These are phyloP conservation scores for Coleophoma cylindrospora DNA, from an alignment of 2,329 filamentous ascomycete genomes.

Conservation along the genomic window DNA sequence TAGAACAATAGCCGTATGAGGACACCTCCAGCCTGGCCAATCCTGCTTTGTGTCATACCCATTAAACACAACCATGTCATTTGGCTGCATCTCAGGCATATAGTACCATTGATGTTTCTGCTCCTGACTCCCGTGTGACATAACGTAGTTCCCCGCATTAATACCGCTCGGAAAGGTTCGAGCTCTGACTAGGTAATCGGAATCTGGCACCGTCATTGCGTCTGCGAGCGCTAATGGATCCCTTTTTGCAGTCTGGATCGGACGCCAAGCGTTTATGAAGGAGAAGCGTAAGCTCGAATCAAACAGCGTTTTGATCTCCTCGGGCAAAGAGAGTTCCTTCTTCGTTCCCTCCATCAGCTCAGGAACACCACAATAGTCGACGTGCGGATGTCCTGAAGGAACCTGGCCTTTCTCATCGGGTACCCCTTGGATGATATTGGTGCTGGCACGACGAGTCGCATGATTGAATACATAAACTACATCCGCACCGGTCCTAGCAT, in stretches of 20 bases:
- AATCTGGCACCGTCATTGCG: constrained; percentile 1
- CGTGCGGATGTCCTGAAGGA: constrained; percentile 3
- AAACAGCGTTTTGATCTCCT: neutral
- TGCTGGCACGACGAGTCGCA: neutral
- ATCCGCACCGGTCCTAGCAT: neutral
- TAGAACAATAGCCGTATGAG: constrained; percentile 1
- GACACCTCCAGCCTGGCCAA: constrained; percentile 2
- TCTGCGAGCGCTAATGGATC: constrained; percentile 1
- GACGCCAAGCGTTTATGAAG: constrained; percentile 1
- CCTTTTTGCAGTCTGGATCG: neutral
- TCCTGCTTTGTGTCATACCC: constrained; percentile 2
- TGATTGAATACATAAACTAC: constrained; percentile 2
- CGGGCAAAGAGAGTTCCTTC: neutral
- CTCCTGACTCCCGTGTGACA: neutral
- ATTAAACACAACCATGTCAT: constrained; percentile 5
- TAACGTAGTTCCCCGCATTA: neutral
- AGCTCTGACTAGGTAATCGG: constrained; percentile 2
- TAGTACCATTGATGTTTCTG: constrained; percentile 6
- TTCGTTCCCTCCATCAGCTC: constrained; percentile 1
- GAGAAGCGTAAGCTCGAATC: neutral
- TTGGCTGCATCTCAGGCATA: constrained; percentile 1
- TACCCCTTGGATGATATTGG: neutral
- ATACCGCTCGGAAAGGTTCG: constrained; percentile 1
- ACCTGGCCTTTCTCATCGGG: neutral
- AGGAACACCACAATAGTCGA: constrained; percentile 1